Base-by-base conservation (phyloP, 495 filamentous ascomycete genomes). In the Amniculicola lignicola region DNA sequence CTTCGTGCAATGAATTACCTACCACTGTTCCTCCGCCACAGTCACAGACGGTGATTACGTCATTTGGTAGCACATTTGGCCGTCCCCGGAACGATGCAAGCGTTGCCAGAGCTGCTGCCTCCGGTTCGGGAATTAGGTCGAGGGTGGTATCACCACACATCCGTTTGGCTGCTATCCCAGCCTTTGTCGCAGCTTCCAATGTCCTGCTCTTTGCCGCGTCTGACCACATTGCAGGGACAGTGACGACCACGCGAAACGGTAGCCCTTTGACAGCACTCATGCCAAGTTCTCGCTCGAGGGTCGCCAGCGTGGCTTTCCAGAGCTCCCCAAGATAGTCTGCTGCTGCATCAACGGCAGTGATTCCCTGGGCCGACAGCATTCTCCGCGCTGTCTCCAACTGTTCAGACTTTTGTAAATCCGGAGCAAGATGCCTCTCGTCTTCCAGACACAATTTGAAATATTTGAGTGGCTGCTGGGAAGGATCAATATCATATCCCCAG, bases 11-110 rank as follows among this genome's bases (percentile, higher is more conserved):
- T 7, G n/a, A n/a, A 7, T 33, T 7, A 33, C 57, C 23, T 48
- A 60, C 57, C 5, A 63, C 56, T 7, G 60, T 63, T 2, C 60
- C 60, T n/a, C 60, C 60, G 11, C 60, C 60, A 19, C 42, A 42
- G 23, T 63, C 60, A 24, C 60, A 63, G 12, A 63, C 42, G 1
- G 51, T 35, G 37, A 48, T 50, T 6, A 40, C 36, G 9, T 63
- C 60, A 1, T 48, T 35, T 14, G 16, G 23, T 29, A 36, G 39
- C 10, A 54, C 16, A 7, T 43, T 41, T 3, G 47, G 55, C 12
- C 54, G 15, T 28, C 15, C 24, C 33, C 29, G 31, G n/a, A 53
- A 28, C 4, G 59, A 54, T 1, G 12, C 2, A 15, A 63, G 39
- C 1, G 55, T 54, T 14, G 54, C 36, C 25, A 63, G 33, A 18